Percentiles rank a stretch among this genome's conserved stretches.
Conservation (phyloP, 1,284 basidiomycete species). For the Marasmius fiardii region DNA sequence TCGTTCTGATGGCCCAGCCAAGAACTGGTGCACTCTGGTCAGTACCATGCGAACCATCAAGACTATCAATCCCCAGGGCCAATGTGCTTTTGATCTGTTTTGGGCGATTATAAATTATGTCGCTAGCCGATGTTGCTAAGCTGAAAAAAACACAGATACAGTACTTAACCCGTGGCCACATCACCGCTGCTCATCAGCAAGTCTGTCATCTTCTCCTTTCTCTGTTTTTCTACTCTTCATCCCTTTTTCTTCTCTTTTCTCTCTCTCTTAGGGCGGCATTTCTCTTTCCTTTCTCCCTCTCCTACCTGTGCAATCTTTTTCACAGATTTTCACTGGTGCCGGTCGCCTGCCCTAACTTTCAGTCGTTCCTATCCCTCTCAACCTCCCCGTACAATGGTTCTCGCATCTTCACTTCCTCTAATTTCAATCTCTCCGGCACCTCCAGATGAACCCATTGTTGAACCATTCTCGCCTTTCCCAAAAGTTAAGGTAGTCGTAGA, state of each 20-base stretch:
- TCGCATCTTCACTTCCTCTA: conserved; percentile 48
- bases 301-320: conserved; percentile 16
- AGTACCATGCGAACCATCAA: not conserved
- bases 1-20: not conserved
- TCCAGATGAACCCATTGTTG: conserved; percentile 42
- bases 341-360: conserved; percentile 32
- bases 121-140: conserved; percentile 10
- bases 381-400: conserved; percentile 35
- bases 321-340: conserved; percentile 34
- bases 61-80: not conserved
- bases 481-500: conserved; percentile 20
- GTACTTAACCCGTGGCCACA: not conserved
- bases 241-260: conserved; percentile 20
- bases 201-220: conserved; percentile 23
- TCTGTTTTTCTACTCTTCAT: conserved; percentile 22
- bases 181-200: conserved; percentile 11
- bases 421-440: conserved; percentile 69
- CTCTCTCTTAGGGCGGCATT: conserved; percentile 19
- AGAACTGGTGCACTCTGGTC: not conserved
- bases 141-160: not conserved
- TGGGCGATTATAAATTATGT: not conserved
- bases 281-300: conserved; percentile 18
- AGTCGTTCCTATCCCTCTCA: conserved; percentile 14
- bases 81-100: not conserved
- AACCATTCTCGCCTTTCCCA: conserved; percentile 62